Evolutionary conservation across 305 asterid species (phyloP).

Genomic region (Fraxinus dipetala): DNA sequence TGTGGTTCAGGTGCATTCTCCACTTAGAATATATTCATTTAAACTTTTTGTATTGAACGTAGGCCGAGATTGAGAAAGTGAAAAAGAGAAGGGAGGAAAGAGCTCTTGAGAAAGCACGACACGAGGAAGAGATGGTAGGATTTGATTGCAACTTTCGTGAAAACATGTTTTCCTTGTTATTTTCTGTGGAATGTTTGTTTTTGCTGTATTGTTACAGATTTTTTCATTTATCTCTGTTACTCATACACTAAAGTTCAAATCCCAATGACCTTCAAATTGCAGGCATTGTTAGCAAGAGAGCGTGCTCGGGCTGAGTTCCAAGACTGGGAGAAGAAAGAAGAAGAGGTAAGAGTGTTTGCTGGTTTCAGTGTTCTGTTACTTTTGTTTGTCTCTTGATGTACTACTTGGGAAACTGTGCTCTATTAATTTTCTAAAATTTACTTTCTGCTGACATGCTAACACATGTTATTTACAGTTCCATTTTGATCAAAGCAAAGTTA

Average conservation of each 20-base stretch:
- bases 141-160: slow-evolving; percentile 16
- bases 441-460: slow-evolving; percentile 21
- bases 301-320: slow-evolving; percentile 93
- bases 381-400: slow-evolving; percentile 6
- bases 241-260: slow-evolving; percentile 7
- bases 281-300: slow-evolving; percentile 87
- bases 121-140: slow-evolving; percentile 87
- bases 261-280: slow-evolving; percentile 20
- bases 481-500: slow-evolving; percentile 83
- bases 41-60: slow-evolving; percentile 14
- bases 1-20: neutral
- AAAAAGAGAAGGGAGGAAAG: slow-evolving; percentile 92
- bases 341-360: slow-evolving; percentile 53
- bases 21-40: slow-evolving; percentile 13
- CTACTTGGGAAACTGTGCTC: neutral
- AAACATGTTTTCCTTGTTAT: slow-evolving; percentile 6
- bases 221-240: neutral
- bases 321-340: slow-evolving; percentile 98
- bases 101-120: slow-evolving; percentile 89
- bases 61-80: slow-evolving; percentile 91
- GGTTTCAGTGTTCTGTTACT: slow-evolving; percentile 10
- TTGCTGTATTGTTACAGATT: slow-evolving; percentile 11
- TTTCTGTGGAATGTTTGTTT: slow-evolving; percentile 18
- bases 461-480: slow-evolving; percentile 57
- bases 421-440: neutral